Conservation (phyloP, 805 yeast genomes). For the Kodamaea restingae region DNA sequence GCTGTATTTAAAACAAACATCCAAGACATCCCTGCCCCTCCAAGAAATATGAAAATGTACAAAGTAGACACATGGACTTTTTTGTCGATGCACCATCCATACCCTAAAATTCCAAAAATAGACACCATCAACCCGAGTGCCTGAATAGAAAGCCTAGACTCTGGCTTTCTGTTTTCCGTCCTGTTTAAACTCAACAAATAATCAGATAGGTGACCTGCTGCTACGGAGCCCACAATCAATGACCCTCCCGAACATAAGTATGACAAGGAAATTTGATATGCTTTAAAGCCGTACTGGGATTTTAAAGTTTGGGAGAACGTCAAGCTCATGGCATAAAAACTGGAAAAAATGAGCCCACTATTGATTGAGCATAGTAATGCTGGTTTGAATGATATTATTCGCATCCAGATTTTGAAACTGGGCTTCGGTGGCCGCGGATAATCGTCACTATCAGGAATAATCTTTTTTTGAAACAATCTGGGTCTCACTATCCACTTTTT, state of each 20-base stretch:
- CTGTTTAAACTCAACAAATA: constrained; percentile 18
- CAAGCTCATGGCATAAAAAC: constrained; percentile 51
- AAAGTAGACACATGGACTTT: constrained; percentile 36
- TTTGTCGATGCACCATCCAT: constrained; percentile 49
- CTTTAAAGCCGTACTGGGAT: constrained; percentile 32
- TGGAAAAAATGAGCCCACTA: constrained; percentile 50
- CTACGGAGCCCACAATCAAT: constrained; percentile 44
- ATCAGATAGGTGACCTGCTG: constrained; percentile 49
- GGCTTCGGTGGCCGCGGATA: constrained; percentile 48
- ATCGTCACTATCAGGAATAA: constrained; percentile 17
- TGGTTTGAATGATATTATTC: constrained; percentile 38
- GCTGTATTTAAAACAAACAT: constrained; percentile 51
- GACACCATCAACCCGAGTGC: constrained; percentile 40
- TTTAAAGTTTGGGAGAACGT: constrained; percentile 42
- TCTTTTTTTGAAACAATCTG: constrained; percentile 19
- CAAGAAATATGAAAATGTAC: constrained; percentile 41
- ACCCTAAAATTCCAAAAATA: constrained; percentile 44
- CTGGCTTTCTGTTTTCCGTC: constrained; percentile 37
- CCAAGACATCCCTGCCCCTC: constrained; percentile 55
- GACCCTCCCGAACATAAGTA: constrained; percentile 54
- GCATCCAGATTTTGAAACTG: constrained; percentile 31
- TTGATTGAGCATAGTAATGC: constrained; percentile 43
- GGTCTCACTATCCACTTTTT: constrained; percentile 27
- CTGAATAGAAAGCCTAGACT: constrained; percentile 43
- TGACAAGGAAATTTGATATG: constrained; percentile 38